These are phyloP conservation scores for Lycium ferocissimum DNA, from an alignment of 257 asterid species.

Conservation along the genomic window DNA sequence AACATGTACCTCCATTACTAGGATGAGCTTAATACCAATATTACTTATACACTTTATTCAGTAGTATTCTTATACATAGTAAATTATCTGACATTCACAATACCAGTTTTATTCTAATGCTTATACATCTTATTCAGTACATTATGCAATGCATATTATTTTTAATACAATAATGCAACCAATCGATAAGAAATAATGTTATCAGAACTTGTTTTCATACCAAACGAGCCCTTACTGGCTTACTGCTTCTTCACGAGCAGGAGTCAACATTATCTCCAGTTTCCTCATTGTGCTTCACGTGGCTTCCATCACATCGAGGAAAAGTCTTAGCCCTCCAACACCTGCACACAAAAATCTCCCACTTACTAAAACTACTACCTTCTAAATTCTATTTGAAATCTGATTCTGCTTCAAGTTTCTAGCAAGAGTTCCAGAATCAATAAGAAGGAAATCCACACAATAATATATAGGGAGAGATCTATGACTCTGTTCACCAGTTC, in stretches of 20 bases:
- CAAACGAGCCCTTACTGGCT: neutral
- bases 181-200: too few relatives aligned
- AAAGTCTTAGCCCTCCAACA: constrained; percentile 96
- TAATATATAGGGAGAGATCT: neutral
- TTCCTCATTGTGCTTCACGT: constrained; percentile 90
- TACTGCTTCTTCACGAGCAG: constrained; percentile 79
- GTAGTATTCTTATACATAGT: too few relatives aligned
- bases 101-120: too few relatives aligned
- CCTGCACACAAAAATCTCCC: constrained; percentile 48
- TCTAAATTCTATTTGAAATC: neutral
- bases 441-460: neutral
- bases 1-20: too few relatives aligned
- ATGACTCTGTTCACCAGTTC: neutral
- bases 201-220: too few relatives aligned
- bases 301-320: constrained; percentile 90
- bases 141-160: too few relatives aligned
- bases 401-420: neutral
- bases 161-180: too few relatives aligned
- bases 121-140: too few relatives aligned
- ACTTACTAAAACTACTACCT: neutral
- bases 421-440: neutral
- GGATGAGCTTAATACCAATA: too few relatives aligned
- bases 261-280: constrained; percentile 93
- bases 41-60: too few relatives aligned
- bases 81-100: too few relatives aligned